A percentile compares a stretch with the other conserved stretches of the same genome.
Conservation (phyloP, 2,329 filamentous ascomycete species). For the Ophiostoma quercus region DNA sequence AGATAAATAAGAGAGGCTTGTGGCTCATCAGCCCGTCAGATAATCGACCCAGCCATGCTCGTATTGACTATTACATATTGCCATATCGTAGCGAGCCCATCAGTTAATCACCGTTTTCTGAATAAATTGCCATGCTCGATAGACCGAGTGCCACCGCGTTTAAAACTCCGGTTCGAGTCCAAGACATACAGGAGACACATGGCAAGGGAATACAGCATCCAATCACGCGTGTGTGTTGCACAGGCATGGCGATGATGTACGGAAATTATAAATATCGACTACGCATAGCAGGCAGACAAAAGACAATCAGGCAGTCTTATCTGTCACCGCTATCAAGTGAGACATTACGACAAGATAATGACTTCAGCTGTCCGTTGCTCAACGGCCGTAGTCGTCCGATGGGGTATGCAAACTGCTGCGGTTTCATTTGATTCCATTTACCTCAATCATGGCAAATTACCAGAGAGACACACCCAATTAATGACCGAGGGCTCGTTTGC, state of each 20-base stretch:
- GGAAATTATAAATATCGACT: too few relatives aligned
- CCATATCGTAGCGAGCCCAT: background rate
- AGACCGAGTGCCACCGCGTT: background rate
- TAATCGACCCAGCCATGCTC: background rate
- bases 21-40: background rate
- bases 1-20: background rate
- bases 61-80: background rate
- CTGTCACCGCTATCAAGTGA: background rate
- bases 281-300: too few relatives aligned
- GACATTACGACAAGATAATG: background rate
- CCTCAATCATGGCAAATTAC: background rate
- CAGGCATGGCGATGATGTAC: background rate
- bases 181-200: background rate
- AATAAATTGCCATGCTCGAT: background rate
- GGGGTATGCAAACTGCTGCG: background rate
- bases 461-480: background rate
- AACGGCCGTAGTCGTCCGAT: background rate
- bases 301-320: background rate
- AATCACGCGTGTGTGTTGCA: background rate
- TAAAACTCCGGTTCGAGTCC: background rate
- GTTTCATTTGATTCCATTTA: background rate
- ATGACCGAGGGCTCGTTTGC: background rate
- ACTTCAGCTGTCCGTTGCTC: background rate
- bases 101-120: background rate
- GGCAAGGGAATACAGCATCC: background rate